phyloP scores from a whole-genome alignment of 2,329 filamentous ascomycete species.

The Diaporthe sp. region DNA sequence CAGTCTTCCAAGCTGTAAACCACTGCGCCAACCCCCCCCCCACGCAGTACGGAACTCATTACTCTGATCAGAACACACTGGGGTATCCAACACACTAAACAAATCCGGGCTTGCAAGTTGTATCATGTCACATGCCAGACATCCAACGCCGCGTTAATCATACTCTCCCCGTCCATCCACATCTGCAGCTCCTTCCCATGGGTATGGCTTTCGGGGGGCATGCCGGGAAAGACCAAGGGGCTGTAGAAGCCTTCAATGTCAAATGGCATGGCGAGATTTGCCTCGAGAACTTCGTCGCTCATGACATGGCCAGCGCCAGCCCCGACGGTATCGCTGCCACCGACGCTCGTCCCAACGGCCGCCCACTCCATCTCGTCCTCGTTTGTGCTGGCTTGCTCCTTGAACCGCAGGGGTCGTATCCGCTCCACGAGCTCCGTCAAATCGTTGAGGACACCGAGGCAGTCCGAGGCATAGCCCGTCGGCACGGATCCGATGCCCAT shows the following conservation, averaged over 20 bases:
- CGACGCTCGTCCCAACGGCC: neutral
- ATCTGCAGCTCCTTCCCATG: slow-evolving; percentile 32
- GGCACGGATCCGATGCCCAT: slow-evolving; percentile 4
- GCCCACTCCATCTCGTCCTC: slow-evolving; percentile 6
- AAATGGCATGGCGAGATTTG: slow-evolving; percentile 33
- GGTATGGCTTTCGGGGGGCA: slow-evolving; percentile 25
- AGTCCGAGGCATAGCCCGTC: slow-evolving; percentile 39
- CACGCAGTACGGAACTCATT: neutral
- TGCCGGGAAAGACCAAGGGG: neutral
- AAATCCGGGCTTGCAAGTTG: neutral
- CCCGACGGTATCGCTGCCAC: slow-evolving; percentile 3
- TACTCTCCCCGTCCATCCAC: slow-evolving; percentile 33
- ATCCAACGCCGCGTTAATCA: slow-evolving; percentile 5
- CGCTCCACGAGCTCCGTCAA: slow-evolving; percentile 33
- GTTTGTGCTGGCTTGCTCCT: slow-evolving; percentile 24
- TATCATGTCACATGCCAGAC: slow-evolving; percentile 31
- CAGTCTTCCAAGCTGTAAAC: neutral
- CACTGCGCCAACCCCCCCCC: neutral
- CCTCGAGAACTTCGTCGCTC: slow-evolving; percentile 28
- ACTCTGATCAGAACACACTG: slow-evolving; percentile 11
- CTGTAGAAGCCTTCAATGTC: slow-evolving; percentile 27
- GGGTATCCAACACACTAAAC: slow-evolving; percentile 13
- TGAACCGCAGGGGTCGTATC: slow-evolving; percentile 35
- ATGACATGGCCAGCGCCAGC: slow-evolving; percentile 8
- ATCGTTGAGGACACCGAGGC: slow-evolving; percentile 36